Conservation (phyloP, 2,329 filamentous ascomycete genomes). For the Scedosporium dehoogii region DNA sequence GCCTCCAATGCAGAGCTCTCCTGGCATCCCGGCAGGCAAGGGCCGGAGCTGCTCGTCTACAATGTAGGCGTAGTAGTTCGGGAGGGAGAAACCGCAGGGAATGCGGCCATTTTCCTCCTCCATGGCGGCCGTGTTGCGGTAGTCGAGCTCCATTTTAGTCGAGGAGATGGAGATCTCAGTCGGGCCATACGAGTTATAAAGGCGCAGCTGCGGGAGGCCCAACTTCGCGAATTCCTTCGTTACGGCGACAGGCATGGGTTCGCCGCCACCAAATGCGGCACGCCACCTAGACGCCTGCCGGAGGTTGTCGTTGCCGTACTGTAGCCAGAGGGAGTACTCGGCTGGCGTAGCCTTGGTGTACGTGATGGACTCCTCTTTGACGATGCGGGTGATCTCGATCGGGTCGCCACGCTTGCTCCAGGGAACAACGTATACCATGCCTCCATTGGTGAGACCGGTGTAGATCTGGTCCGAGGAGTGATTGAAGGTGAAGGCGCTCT, state of each 20-base stretch:
- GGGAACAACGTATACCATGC: constrained; percentile 22
- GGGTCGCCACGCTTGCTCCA: constrained; percentile 21
- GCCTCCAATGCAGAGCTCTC: constrained; percentile 21
- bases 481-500: constrained; percentile 28
- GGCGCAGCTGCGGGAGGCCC: not conserved
- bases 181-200: constrained; percentile 21
- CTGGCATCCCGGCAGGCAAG: constrained; percentile 24
- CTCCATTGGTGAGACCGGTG: constrained; percentile 22
- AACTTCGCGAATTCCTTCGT: constrained; percentile 7
- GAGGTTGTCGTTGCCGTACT: constrained; percentile 2
- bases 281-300: not conserved
- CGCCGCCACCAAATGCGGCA: constrained; percentile 13
- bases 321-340: constrained; percentile 21
- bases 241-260: not conserved
- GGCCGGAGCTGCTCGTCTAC: constrained; percentile 21
- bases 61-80: constrained; percentile 25
- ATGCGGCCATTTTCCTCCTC: not conserved
- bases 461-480: constrained; percentile 25
- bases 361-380: constrained; percentile 20
- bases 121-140: not conserved
- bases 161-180: constrained; percentile 15
- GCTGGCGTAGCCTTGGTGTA: constrained; percentile 24
- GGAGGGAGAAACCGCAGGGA: not conserved
- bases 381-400: constrained; percentile 18
- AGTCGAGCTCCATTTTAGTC: not conserved